phyloP scores from a whole-genome alignment of 331 rosid genomes.

The Acacia concinna region DNA sequence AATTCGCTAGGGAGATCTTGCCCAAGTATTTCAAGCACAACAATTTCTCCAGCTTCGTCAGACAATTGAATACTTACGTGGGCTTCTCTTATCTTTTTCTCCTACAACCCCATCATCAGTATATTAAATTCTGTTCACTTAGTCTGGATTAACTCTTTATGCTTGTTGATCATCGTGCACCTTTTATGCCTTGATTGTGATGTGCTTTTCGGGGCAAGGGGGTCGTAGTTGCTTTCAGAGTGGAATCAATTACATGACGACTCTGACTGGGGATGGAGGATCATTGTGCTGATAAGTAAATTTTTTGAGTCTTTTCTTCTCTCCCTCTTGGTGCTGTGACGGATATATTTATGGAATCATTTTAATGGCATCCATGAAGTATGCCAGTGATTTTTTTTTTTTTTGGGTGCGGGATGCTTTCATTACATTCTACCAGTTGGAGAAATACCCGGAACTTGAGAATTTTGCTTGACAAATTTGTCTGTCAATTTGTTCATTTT shows the following conservation, averaged over 20 bases:
- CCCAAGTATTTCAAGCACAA: constrained; percentile 76
- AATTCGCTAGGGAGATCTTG: constrained; percentile 48
- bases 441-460: not conserved
- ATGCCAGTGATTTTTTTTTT: not conserved
- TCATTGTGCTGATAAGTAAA: not conserved
- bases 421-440: not conserved
- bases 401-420: not conserved
- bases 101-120: not conserved
- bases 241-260: not conserved
- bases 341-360: not conserved
- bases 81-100: constrained; percentile 2
- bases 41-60: constrained; percentile 85
- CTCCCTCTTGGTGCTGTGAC: not conserved
- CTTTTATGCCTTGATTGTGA: not conserved
- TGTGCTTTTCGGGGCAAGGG: not conserved
- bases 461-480: not conserved
- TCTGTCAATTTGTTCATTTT: not conserved
- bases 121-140: not conserved
- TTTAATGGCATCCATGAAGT: not conserved
- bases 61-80: constrained; percentile 77
- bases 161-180: not conserved
- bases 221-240: not conserved
- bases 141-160: not conserved
- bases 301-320: not conserved
- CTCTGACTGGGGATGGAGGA: not conserved